Evolutionary conservation across 2,329 filamentous ascomycete genomes (phyloP).

Genomic region (Paraphaeosphaeria minitans): DNA sequence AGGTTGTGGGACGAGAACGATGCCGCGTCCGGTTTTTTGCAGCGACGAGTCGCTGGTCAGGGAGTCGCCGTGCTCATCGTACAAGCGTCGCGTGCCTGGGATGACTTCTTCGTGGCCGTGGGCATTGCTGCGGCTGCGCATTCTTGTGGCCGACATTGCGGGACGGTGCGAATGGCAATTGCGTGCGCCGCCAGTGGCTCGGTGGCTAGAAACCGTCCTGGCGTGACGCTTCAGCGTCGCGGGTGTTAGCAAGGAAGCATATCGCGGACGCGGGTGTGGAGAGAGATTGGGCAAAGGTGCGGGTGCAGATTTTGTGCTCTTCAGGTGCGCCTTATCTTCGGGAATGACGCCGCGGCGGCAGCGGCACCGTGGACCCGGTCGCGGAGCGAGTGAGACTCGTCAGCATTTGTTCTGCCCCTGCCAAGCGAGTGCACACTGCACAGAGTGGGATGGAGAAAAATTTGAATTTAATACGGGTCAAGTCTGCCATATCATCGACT

Average conservation of each 20-base stretch:
- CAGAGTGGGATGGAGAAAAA: neutral
- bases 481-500: neutral
- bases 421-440: neutral
- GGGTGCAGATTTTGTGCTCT: constrained; percentile 2
- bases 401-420: neutral
- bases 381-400: neutral
- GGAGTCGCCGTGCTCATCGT: constrained; percentile 28
- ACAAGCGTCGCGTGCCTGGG: constrained; percentile 25
- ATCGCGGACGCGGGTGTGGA: constrained; percentile 10
- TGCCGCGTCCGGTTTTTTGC: constrained; percentile 38
- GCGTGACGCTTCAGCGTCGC: constrained; percentile 25
- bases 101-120: constrained; percentile 22
- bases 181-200: neutral
- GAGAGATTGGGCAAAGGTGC: neutral
- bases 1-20: constrained; percentile 59
- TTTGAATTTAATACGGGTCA: neutral
- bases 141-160: constrained; percentile 9
- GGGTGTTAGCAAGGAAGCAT: constrained; percentile 27
- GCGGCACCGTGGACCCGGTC: neutral
- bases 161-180: neutral
- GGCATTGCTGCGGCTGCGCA: constrained; percentile 17
- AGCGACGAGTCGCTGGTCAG: constrained; percentile 35
- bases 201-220: neutral
- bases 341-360: constrained; percentile 1
- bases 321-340: constrained; percentile 2